phyloP scores from a whole-genome alignment of 106 monocot genomes.

The Dendrobium catenatum region DNA sequence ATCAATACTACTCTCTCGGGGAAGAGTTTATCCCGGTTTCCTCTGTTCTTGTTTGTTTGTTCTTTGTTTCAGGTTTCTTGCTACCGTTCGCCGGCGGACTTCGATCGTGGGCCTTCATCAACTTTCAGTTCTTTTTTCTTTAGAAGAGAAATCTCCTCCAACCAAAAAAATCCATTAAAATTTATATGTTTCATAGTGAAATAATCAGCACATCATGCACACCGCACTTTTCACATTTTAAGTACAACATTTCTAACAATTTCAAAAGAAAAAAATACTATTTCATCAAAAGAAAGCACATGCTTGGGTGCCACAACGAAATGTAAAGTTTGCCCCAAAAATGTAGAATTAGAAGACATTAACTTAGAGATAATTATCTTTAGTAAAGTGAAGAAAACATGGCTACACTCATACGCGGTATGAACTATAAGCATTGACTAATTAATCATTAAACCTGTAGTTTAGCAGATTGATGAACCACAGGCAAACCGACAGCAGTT shows the following conservation, averaged over 20 bases:
- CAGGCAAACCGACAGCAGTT: slow-evolving; percentile 76
- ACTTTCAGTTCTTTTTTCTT: not conserved
- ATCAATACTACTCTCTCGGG: too few species aligned
- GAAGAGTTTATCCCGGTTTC: too few species aligned
- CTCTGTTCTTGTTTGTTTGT: too few species aligned
- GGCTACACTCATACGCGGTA: not conserved
- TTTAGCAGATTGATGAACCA: slow-evolving; percentile 73
- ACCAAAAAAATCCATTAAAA: not conserved
- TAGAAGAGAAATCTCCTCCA: not conserved
- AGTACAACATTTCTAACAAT: not conserved
- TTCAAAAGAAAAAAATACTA: not conserved
- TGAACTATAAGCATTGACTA: not conserved
- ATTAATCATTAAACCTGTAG: slow-evolving; percentile 48
- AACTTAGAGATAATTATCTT: not conserved
- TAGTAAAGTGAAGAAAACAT: not conserved
- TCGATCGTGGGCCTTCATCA: too few species aligned
- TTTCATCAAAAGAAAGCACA: not conserved
- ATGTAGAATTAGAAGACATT: not conserved
- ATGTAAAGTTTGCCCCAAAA: not conserved
- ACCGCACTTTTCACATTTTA: not conserved
- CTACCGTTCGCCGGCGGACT: too few species aligned
- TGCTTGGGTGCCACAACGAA: not conserved
- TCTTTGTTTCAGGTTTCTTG: too few species aligned
- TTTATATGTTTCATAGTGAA: not conserved
- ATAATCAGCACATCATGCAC: not conserved